These are phyloP conservation scores for Schoenoplectus triqueter DNA, from an alignment of 202 grass and related monocot genomes.

Conservation along the genomic window DNA sequence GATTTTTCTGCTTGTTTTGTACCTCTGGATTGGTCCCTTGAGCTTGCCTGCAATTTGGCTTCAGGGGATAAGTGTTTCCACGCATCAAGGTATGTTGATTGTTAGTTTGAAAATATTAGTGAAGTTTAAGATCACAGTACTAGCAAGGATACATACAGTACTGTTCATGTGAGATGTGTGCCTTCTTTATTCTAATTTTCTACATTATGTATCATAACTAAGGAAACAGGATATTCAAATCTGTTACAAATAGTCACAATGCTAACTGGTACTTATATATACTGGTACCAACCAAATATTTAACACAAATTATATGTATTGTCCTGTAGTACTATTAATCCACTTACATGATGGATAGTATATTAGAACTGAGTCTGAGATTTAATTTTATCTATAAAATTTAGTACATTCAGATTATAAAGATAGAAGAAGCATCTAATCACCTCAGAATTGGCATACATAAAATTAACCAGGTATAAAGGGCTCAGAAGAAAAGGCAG, in stretches of 20 bases:
- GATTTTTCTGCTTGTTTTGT: conserved; percentile 9
- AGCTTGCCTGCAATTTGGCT: not conserved
- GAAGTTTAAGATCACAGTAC: not conserved
- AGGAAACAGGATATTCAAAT: not conserved
- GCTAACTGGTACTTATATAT: conserved; percentile 4
- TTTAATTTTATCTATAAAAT: not conserved
- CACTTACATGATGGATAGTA: not conserved
- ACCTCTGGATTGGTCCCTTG: not conserved
- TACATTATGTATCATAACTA: not conserved
- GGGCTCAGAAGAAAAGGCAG: not conserved
- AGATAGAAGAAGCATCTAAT: conserved; percentile 11
- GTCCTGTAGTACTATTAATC: not conserved
- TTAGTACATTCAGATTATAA: not conserved
- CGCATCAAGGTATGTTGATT: not conserved
- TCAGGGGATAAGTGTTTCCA: not conserved
- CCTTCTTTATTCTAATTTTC: not conserved
- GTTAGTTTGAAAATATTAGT: conserved; percentile 2
- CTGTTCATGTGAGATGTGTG: not conserved
- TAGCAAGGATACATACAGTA: not conserved
- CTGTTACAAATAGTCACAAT: not conserved
- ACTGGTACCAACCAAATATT: not conserved
- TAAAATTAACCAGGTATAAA: not conserved
- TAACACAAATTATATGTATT: not conserved
- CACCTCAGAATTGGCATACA: not conserved
- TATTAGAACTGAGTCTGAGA: not conserved